Evolutionary conservation across 345 rosid genomes (phyloP).

Genomic region (Salix brachista): DNA sequence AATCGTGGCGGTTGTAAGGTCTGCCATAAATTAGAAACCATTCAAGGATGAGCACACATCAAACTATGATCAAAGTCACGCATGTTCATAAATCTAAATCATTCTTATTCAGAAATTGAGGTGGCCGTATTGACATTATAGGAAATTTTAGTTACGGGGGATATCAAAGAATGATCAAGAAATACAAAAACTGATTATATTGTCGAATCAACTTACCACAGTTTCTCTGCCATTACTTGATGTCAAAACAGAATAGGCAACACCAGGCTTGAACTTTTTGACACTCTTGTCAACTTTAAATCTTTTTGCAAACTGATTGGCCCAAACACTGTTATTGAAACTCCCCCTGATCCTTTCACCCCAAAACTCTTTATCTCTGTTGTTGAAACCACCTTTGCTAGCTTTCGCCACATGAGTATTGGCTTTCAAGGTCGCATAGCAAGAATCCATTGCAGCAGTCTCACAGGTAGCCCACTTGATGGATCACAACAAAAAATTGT

Average conservation of each 20-base stretch:
- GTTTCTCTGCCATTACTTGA: slow-evolving; percentile 53
- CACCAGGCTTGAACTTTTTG: slow-evolving; percentile 44
- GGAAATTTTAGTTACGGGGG: neutral
- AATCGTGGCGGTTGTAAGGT: slow-evolving; percentile 42
- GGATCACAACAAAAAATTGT: slow-evolving; percentile 4
- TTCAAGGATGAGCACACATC: neutral
- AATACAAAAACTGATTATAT: neutral
- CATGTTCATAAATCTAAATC: neutral
- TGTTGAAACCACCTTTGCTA: slow-evolving; percentile 27
- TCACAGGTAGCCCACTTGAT: slow-evolving; percentile 12
- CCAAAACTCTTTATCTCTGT: slow-evolving; percentile 44
- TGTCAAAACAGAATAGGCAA: slow-evolving; percentile 60
- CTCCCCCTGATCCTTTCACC: slow-evolving; percentile 59
- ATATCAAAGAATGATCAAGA: neutral
- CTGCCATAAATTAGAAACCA: slow-evolving; percentile 28
- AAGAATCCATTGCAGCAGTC: slow-evolving; percentile 56
- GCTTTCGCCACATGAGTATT: slow-evolving; percentile 35
- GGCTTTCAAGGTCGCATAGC: slow-evolving; percentile 40
- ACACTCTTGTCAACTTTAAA: slow-evolving; percentile 34
- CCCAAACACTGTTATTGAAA: slow-evolving; percentile 25
- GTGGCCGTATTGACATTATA: neutral
- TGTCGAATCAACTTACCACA: slow-evolving; percentile 38
- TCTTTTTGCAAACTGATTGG: slow-evolving; percentile 28
- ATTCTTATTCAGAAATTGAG: neutral
- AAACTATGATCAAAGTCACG: neutral